These are phyloP conservation scores for Nakazawaea ernobii DNA, from an alignment of 805 yeast genomes.

Conservation along the genomic window DNA sequence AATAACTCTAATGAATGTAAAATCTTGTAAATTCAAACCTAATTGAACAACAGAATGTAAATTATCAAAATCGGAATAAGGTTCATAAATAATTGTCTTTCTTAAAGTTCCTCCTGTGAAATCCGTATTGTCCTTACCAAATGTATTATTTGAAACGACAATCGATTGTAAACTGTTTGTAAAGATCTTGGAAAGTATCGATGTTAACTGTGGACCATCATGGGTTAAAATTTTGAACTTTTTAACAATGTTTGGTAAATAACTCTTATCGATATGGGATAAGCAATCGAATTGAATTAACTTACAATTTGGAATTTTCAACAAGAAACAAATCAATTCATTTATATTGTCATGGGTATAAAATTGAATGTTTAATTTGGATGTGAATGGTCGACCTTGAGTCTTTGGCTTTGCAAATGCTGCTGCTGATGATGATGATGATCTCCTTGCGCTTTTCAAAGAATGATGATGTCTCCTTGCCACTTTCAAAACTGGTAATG, in stretches of 20 bases:
- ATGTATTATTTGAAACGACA: background rate
- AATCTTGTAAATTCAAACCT: constrained; percentile 1
- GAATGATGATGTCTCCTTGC: constrained; percentile 6
- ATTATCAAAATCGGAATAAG: background rate
- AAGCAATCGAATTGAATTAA: background rate
- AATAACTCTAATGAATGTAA: constrained; percentile 31
- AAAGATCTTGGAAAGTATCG: too few species aligned
- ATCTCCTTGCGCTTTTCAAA: background rate
- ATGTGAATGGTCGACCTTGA: constrained; percentile 1
- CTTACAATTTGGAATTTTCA: background rate
- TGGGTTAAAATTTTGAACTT: background rate
- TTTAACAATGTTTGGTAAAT: background rate
- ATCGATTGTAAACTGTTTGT: background rate
- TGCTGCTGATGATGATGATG: too few species aligned
- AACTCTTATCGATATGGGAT: background rate
- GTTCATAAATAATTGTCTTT: background rate
- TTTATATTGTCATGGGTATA: background rate
- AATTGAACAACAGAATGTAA: background rate
- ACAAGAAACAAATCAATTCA: background rate
- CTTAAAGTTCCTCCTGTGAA: background rate
- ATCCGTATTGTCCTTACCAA: too few species aligned
- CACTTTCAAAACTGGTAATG: background rate
- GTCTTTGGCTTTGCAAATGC: background rate
- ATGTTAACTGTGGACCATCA: background rate
- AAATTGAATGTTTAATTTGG: background rate